A percentile compares a stretch with the other conserved stretches of the same genome.
Evolutionary conservation across 257 asterid species (phyloP).

Genomic region (Nicotiana attenuata): DNA sequence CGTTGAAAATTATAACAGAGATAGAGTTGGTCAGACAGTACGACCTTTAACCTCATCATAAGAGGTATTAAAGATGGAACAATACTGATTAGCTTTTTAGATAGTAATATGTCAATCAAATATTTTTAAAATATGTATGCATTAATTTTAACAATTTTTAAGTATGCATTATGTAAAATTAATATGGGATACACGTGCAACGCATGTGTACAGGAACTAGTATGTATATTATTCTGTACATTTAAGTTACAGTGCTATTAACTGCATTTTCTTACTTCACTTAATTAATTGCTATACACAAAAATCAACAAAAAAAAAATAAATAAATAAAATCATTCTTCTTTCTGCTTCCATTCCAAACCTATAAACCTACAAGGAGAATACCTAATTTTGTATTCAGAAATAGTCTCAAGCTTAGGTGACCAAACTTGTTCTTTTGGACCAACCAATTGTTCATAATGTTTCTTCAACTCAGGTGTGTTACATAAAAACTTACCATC

Average conservation of each 20-base stretch:
- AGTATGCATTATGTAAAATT: too few species aligned
- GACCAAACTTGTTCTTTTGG: constrained; percentile 61
- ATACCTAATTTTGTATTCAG: constrained; percentile 58
- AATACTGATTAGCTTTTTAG: too few species aligned
- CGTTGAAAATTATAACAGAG: too few species aligned
- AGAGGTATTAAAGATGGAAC: too few species aligned
- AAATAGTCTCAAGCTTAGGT: constrained; percentile 72
- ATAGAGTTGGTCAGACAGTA: too few species aligned
- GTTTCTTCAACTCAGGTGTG: constrained; percentile 82
- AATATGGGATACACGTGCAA: too few species aligned
- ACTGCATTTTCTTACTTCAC: background rate
- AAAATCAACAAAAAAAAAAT: background rate
- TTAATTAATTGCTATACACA: background rate
- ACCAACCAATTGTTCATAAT: constrained; percentile 60
- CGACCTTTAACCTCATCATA: too few species aligned
- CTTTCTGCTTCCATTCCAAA: constrained; percentile 52
- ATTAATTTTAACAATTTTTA: too few species aligned
- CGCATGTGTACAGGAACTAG: too few species aligned
- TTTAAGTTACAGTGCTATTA: background rate
- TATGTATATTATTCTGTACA: background rate
- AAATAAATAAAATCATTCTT: constrained; percentile 18
- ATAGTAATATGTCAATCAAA: too few species aligned
- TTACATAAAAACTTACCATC: constrained; percentile 37
- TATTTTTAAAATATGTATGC: too few species aligned
- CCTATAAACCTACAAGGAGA: constrained; percentile 67